Conservation (phyloP, 345 rosid species). For the Geranium rotundifolium region DNA sequence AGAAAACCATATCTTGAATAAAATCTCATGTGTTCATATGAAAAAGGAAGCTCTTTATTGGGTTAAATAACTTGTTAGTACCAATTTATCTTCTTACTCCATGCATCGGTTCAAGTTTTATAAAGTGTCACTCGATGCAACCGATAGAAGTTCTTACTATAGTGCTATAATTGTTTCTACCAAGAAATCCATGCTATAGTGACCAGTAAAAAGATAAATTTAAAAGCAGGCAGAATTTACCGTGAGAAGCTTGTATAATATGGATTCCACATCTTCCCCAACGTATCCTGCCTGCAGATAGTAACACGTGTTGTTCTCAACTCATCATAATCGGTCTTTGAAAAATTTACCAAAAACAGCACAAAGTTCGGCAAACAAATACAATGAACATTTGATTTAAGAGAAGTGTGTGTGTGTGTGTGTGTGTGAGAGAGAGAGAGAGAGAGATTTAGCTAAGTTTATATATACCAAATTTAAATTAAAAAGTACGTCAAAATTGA, state of each 20-base stretch:
- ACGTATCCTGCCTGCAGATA: slow-evolving; percentile 95
- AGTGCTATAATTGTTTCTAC: too few species aligned
- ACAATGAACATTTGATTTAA: too few species aligned
- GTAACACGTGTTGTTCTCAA: slow-evolving; percentile 7
- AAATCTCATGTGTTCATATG: too few species aligned
- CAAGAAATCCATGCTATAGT: too few species aligned
- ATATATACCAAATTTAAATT: too few species aligned
- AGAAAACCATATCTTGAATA: too few species aligned
- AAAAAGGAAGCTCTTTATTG: background rate
- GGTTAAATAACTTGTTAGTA: background rate
- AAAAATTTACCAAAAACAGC: background rate
- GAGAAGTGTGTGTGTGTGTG: too few species aligned
- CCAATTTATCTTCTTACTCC: too few species aligned
- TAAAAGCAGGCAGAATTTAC: slow-evolving; percentile 25
- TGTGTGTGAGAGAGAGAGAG: too few species aligned
- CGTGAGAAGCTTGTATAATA: slow-evolving; percentile 87
- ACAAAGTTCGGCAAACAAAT: too few species aligned
- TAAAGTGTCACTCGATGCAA: background rate
- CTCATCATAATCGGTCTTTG: background rate
- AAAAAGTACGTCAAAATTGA: background rate
- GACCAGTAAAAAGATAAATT: background rate
- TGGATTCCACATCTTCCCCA: slow-evolving; percentile 98
- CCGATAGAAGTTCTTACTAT: too few species aligned
- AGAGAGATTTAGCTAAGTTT: background rate
- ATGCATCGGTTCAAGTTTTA: background rate